Percentiles rank a stretch among this genome's conserved stretches.
These are phyloP conservation scores for Exophiala xenobiotica DNA, from an alignment of 2,329 filamentous ascomycete genomes.

Conservation along the genomic window DNA sequence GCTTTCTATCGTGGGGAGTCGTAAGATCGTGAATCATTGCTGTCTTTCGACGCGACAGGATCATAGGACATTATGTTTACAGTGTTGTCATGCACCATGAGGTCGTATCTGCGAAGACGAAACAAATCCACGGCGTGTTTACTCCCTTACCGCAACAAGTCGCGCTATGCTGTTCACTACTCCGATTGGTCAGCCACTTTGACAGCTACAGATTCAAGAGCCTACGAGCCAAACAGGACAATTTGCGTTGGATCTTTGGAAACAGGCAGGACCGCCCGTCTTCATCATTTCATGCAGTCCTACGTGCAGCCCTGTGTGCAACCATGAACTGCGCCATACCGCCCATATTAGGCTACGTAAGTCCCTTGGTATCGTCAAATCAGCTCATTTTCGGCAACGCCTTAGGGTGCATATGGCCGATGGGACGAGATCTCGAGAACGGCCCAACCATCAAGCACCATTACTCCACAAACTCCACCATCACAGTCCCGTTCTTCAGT, in stretches of 20 bases:
- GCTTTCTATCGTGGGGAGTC: not conserved
- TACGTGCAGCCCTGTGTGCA: no score
- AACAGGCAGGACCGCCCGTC: no score
- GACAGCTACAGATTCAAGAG: not conserved
- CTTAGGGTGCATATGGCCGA: conserved; percentile 7
- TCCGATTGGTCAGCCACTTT: conserved; percentile 13
- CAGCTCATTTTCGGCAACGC: conserved; percentile 10
- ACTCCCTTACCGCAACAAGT: conserved; percentile 4
- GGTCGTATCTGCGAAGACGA: conserved; percentile 9
- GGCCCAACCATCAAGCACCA: not conserved
- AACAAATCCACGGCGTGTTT: conserved; percentile 15
- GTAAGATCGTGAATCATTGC: conserved; percentile 13
- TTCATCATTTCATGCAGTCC: no score
- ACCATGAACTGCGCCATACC: no score
- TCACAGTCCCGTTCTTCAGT: conserved; percentile 88
- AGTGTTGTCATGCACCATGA: not conserved
- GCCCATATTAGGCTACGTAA: not conserved
- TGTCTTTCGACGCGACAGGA: not conserved
- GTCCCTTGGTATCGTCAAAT: not conserved
- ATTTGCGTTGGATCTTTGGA: no score
- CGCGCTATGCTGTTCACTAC: not conserved
- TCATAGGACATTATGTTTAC: not conserved
- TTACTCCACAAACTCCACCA: conserved; percentile 79
- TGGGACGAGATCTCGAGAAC: not conserved
- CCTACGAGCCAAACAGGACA: no score